Percentiles rank a stretch among this genome's conserved stretches.
These are phyloP conservation scores for Chrysanthemum lavandulifolium DNA, from an alignment of 129 eudicot genomes.

Conservation along the genomic window DNA sequence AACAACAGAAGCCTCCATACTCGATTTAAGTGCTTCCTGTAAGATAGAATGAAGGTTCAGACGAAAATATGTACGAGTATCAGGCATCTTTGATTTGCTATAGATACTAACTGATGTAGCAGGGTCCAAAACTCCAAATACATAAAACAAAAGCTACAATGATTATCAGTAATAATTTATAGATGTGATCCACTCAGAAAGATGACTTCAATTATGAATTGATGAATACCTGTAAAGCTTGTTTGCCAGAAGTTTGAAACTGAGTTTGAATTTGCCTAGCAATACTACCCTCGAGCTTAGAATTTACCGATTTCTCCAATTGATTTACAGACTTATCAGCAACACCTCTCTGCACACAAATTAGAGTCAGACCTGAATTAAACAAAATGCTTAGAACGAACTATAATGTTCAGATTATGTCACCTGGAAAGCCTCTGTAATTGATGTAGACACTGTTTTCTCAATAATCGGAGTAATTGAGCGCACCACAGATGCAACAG, in stretches of 20 bases:
- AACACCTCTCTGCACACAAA: conserved; percentile 72
- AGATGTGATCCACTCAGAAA: no score
- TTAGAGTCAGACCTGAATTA: conserved; percentile 19
- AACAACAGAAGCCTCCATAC: conserved; percentile 72
- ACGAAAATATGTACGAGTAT: no score
- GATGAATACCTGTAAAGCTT: conserved; percentile 79
- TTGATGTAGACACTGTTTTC: conserved; percentile 64
- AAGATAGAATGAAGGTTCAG: conserved; percentile 3
- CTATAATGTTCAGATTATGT: conserved; percentile 9
- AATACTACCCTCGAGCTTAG: conserved; percentile 83
- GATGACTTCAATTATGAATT: no score
- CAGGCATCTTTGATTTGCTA: no score
- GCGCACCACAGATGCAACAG: conserved; percentile 71
- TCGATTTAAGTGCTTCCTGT: conserved; percentile 82
- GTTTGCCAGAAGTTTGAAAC: conserved; percentile 96
- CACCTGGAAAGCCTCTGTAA: conserved; percentile 89
- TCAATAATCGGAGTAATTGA: conserved; percentile 64
- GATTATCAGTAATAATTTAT: no score
- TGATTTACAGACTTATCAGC: conserved; percentile 89
- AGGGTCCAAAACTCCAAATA: no score
- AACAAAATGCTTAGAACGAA: not conserved
- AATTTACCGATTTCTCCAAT: conserved; percentile 77
- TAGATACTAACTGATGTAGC: no score
- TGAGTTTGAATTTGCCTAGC: conserved; percentile 89
- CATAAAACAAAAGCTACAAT: no score